A percentile compares a stretch with the other conserved stretches of the same genome.
phyloP scores from a whole-genome alignment of 345 rosid genomes.

The Hypericum androsaemum region DNA sequence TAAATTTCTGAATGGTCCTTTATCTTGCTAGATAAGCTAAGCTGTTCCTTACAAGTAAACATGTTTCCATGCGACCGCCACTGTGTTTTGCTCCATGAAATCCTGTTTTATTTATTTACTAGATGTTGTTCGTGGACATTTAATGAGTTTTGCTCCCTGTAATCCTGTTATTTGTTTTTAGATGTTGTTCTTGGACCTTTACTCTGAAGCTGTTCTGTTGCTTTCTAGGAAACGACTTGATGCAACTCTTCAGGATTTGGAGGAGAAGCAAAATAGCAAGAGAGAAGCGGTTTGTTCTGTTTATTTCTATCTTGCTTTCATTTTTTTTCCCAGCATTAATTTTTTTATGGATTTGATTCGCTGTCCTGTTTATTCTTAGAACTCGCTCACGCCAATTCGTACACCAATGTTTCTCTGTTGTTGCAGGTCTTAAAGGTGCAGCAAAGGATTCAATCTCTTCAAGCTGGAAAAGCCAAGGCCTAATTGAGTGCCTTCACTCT shows the following conservation, averaged over 20 bases:
- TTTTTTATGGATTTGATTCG: background rate
- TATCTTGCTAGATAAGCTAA: too few relatives aligned
- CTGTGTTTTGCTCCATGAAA: background rate
- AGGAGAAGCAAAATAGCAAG: conserved; percentile 85
- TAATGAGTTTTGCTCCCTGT: background rate
- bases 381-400: too few relatives aligned
- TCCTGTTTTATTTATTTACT: background rate
- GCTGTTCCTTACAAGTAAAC: too few relatives aligned
- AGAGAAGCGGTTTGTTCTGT: conserved; percentile 61
- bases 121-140: background rate
- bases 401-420: conserved; percentile 1
- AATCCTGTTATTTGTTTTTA: background rate
- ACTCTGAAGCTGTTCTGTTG: background rate
- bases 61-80: too few relatives aligned
- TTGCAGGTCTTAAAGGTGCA: conserved; percentile 73
- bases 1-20: too few relatives aligned
- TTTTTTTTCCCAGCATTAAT: background rate
- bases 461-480: conserved; percentile 84
- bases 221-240: conserved; percentile 76
- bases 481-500: conserved; percentile 11
- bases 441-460: conserved; percentile 74
- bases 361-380: background rate
- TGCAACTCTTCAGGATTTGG: conserved; percentile 75
- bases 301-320: background rate
- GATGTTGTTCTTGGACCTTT: background rate